These are phyloP conservation scores for Pseudohalonectria lignicola DNA, from an alignment of 2,329 filamentous ascomycete species.

Conservation along the genomic window DNA sequence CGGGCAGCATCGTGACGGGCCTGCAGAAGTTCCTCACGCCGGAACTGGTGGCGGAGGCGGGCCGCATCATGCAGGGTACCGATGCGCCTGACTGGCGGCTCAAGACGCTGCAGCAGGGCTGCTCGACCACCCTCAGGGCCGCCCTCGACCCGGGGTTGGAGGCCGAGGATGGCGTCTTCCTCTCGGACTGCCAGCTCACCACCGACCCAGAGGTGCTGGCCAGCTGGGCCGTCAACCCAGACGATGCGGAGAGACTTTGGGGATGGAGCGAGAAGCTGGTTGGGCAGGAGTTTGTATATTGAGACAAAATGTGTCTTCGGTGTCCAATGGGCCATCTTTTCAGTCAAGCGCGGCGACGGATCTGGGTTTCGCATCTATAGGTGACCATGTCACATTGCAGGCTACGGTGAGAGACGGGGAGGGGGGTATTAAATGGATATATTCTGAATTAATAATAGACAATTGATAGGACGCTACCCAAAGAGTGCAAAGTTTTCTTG, in stretches of 20 bases:
- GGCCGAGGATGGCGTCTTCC: constrained; percentile 8
- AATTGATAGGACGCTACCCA: too few relatives aligned
- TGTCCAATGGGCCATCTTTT: too few relatives aligned
- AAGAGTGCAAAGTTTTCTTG: too few relatives aligned
- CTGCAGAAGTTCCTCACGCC: constrained; percentile 1
- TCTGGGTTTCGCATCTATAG: too few relatives aligned
- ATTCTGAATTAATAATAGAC: too few relatives aligned
- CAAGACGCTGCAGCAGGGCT: constrained; percentile 9
- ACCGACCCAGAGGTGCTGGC: constrained; percentile 5
- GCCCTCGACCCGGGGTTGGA: constrained; percentile 23
- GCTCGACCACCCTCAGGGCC: constrained; percentile 21
- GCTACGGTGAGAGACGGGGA: too few relatives aligned
- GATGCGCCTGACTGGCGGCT: constrained; percentile 3
- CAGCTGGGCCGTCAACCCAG: constrained; percentile 9
- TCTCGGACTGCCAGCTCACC: constrained; percentile 16
- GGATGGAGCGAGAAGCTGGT: constrained; percentile 32
- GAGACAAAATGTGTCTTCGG: too few relatives aligned
- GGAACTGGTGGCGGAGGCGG: not conserved
- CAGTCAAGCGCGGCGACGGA: too few relatives aligned
- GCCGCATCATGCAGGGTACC: not conserved
- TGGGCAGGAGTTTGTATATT: constrained; percentile 22
- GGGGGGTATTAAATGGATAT: too few relatives aligned
- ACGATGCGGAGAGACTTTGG: constrained; percentile 31
- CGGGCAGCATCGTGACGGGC: constrained; percentile 7
- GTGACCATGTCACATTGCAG: too few relatives aligned